Conservation (phyloP, 176 grass and related monocot species). For the Oryza nivara region DNA sequence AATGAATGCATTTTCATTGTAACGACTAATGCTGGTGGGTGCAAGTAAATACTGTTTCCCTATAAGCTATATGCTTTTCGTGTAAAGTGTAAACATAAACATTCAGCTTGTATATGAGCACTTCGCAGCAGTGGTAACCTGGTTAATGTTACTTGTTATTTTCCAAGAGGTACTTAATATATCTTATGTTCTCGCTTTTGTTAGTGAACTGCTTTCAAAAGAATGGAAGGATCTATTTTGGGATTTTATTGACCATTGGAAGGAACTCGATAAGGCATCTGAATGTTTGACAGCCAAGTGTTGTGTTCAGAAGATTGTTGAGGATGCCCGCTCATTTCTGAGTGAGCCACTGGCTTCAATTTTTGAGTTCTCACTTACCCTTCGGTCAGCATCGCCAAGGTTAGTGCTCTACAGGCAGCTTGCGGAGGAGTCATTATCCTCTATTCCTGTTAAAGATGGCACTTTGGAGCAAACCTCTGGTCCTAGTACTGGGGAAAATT, state of each 20-base stretch:
- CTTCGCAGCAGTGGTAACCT: slow-evolving; percentile 15
- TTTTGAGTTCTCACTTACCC: slow-evolving; percentile 94
- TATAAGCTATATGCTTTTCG: neutral
- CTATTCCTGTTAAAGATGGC: slow-evolving; percentile 50
- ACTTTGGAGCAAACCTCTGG: slow-evolving; percentile 47
- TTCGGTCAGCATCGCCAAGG: slow-evolving; percentile 88
- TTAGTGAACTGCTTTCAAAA: slow-evolving; percentile 88
- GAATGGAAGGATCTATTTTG: slow-evolving; percentile 82
- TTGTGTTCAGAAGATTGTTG: slow-evolving; percentile 73
- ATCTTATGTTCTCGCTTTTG: slow-evolving; percentile 26
- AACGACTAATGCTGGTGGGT: neutral
- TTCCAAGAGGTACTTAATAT: slow-evolving; percentile 18
- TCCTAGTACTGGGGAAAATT: slow-evolving; percentile 40
- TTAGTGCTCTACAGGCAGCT: slow-evolving; percentile 84
- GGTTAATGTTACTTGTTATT: slow-evolving; percentile 20
- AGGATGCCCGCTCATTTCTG: slow-evolving; percentile 68
- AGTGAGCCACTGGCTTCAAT: slow-evolving; percentile 70
- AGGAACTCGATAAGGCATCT: slow-evolving; percentile 70
- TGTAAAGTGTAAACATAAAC: slow-evolving; percentile 3
- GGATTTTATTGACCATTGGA: slow-evolving; percentile 81
- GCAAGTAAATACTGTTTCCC: neutral
- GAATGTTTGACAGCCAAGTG: slow-evolving; percentile 90
- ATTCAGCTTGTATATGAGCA: slow-evolving; percentile 17
- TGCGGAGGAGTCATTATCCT: slow-evolving; percentile 85
- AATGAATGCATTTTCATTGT: slow-evolving; percentile 1